Conservation (phyloP, 192 early-diverging fungal species). For the Coemansia sp. region DNA sequence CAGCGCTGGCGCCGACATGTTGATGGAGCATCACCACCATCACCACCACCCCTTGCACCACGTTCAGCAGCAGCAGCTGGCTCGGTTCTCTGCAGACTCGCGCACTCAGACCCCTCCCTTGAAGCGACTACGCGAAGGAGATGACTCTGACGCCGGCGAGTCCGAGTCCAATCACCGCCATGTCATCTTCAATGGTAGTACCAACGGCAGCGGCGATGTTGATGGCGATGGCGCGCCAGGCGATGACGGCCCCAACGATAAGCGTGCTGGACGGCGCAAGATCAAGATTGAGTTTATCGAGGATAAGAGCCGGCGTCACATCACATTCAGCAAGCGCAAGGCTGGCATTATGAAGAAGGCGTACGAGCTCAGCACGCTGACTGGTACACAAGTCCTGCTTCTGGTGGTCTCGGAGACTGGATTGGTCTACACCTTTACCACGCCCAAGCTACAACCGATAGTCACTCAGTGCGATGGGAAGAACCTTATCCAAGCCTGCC, state of each 20-base stretch:
- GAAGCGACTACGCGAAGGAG: conserved; percentile 59
- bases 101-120: conserved; percentile 49
- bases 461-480: conserved; percentile 92
- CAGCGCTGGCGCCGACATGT: conserved; percentile 14
- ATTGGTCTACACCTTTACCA: conserved; percentile 94
- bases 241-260: conserved; percentile 37
- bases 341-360: conserved; percentile 99
- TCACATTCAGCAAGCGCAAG: conserved; percentile 95
- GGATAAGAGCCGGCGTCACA: conserved; percentile 90
- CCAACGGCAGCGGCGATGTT: background rate
- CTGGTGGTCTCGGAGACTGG: conserved; percentile 95
- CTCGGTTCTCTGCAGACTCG: conserved; percentile 41
- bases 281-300: conserved; percentile 97
- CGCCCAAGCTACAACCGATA: conserved; percentile 89
- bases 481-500: conserved; percentile 89
- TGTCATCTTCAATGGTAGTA: background rate
- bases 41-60: conserved; percentile 12
- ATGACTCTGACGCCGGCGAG: conserved; percentile 70
- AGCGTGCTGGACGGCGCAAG: conserved; percentile 85
- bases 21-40: conserved; percentile 40
- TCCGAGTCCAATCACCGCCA: conserved; percentile 60
- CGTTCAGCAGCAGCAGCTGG: conserved; percentile 26
- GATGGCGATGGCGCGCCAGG: background rate
- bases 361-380: conserved; percentile 90
- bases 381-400: conserved; percentile 92